phyloP scores from a whole-genome alignment of 2,329 filamentous ascomycete species.

The Trichoderma sp. region DNA sequence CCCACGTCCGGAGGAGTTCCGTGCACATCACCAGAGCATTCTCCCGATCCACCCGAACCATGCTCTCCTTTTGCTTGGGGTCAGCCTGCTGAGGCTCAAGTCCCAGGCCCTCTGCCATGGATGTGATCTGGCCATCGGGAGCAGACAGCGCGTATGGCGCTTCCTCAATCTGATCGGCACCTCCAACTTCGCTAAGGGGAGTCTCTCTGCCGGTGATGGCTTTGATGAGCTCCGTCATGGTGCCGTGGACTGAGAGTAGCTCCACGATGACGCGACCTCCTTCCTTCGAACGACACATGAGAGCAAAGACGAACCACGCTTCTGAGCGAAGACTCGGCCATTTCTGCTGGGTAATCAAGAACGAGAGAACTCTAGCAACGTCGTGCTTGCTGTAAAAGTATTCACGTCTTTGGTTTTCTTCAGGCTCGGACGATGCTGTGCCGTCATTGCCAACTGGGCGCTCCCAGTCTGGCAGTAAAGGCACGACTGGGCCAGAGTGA shows the following conservation, averaged over 20 bases:
- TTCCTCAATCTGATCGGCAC: conserved; percentile 26
- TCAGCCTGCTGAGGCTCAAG: conserved; percentile 52
- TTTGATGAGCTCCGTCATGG: conserved; percentile 47
- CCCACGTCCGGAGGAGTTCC: conserved; percentile 52
- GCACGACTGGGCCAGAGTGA: conserved; percentile 43
- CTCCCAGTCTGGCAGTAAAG: conserved; percentile 39
- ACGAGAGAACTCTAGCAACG: conserved; percentile 47
- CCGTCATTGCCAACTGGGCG: conserved; percentile 32
- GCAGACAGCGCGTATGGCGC: conserved; percentile 14
- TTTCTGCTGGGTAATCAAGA: conserved; percentile 57
- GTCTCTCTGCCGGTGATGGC: conserved; percentile 50
- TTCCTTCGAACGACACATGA: conserved; percentile 56
- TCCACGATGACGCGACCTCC: conserved; percentile 50
- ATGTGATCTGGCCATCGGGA: conserved; percentile 25
- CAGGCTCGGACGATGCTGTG: not conserved
- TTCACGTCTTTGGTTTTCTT: conserved; percentile 30
- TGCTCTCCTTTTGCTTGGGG: conserved; percentile 44
- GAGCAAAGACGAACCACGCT: conserved; percentile 62
- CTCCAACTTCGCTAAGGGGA: conserved; percentile 5
- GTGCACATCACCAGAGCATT: conserved; percentile 62
- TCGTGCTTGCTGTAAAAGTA: conserved; percentile 46
- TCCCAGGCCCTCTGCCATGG: conserved; percentile 38
- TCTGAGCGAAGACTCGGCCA: conserved; percentile 63
- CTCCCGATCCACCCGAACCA: conserved; percentile 57
- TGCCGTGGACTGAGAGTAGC: conserved; percentile 45